Evolutionary conservation across 192 early-diverging fungal genomes (phyloP).

Genomic region (Linnemannia zychae): DNA sequence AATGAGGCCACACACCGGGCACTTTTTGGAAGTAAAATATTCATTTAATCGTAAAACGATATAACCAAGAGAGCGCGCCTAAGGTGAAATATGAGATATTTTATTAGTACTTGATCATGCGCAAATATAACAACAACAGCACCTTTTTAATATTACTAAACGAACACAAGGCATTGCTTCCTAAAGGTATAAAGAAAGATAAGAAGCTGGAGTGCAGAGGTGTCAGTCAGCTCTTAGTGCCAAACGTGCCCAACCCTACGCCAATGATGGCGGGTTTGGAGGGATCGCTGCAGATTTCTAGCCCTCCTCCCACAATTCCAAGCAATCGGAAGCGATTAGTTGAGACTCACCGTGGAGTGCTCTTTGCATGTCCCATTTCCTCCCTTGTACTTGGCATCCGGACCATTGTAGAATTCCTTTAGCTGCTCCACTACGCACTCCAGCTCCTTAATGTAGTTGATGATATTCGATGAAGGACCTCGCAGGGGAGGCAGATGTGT

Average conservation of each 20-base stretch:
- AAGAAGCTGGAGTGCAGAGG: not conserved
- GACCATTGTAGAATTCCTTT: constrained; percentile 11
- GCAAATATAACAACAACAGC: not conserved
- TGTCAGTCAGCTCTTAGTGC: not conserved
- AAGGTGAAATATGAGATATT: too few species aligned
- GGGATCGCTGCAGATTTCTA: not conserved
- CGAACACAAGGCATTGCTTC: too few species aligned
- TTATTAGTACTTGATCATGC: too few species aligned
- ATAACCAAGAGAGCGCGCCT: not conserved
- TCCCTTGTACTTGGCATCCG: constrained; percentile 9
- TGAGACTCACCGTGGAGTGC: constrained; percentile 13
- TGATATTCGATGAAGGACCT: constrained; percentile 1
- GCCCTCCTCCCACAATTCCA: constrained; percentile 12
- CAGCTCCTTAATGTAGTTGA: constrained; percentile 1
- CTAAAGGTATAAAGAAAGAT: not conserved
- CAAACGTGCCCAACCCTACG: not conserved
- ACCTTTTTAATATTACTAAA: too few species aligned
- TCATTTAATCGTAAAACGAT: not conserved
- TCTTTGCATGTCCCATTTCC: constrained; percentile 11
- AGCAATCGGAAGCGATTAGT: constrained; percentile 17
- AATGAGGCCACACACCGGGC: too few species aligned
- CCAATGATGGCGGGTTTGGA: not conserved
- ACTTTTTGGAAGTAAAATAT: too few species aligned
- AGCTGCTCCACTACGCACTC: constrained; percentile 6
- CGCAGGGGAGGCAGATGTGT: constrained; percentile 20